Evolutionary conservation across 2,329 filamentous ascomycete species (phyloP).

Genomic region (Aspergillus puulaauensis): DNA sequence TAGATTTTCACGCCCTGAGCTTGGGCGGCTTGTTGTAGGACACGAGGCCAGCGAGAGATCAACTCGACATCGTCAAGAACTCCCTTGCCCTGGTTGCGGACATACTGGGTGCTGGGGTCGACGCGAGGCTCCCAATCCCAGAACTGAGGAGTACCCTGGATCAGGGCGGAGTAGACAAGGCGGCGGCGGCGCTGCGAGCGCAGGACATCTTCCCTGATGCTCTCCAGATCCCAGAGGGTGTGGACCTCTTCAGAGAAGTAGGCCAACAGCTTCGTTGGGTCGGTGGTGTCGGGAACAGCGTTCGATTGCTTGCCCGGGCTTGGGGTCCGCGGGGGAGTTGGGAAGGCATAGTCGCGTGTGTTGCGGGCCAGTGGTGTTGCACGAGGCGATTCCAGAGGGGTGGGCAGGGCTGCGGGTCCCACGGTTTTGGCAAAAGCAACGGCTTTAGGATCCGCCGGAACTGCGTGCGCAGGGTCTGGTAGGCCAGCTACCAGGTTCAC

Average conservation of each 20-base stretch:
- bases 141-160: conserved; percentile 70
- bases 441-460: conserved; percentile 23
- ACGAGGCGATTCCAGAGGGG: conserved; percentile 32
- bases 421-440: conserved; percentile 28
- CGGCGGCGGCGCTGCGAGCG: conserved; percentile 75
- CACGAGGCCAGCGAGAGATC: conserved; percentile 43
- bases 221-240: conserved; percentile 76
- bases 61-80: conserved; percentile 42
- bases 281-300: conserved; percentile 31
- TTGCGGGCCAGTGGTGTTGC: conserved; percentile 26
- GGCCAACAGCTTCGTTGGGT: conserved; percentile 51
- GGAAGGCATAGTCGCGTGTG: conserved; percentile 29
- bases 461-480: conserved; percentile 27
- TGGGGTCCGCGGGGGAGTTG: conserved; percentile 40
- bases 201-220: conserved; percentile 73
- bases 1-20: conserved; percentile 18
- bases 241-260: conserved; percentile 73
- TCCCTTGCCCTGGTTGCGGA: conserved; percentile 58
- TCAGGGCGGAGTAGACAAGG: conserved; percentile 77
- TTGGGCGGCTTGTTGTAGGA: conserved; percentile 34
- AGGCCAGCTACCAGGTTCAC: conserved; percentile 59
- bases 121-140: conserved; percentile 80
- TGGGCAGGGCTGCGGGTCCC: conserved; percentile 27
- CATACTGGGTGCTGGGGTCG: conserved; percentile 62
- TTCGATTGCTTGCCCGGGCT: conserved; percentile 36